Conservation (phyloP, 2,329 filamentous ascomycete species). For the Pseudogymnoascus sp. region DNA sequence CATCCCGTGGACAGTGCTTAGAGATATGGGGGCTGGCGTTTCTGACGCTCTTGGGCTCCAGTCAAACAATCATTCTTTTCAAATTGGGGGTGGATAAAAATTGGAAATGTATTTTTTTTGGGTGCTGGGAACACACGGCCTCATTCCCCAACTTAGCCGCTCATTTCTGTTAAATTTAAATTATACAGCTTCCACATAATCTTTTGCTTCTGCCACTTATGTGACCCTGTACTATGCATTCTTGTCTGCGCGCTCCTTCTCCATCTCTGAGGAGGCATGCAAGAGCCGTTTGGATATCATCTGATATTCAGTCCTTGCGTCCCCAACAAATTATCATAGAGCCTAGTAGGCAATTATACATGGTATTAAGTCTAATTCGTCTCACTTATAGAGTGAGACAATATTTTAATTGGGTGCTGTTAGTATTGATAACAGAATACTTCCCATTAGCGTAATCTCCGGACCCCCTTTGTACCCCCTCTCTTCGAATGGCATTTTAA, state of each 20-base stretch:
- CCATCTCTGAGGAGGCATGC: not conserved
- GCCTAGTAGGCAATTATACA: not conserved
- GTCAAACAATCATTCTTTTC: not conserved
- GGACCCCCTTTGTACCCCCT: not conserved
- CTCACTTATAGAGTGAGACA: not conserved
- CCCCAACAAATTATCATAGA: not conserved
- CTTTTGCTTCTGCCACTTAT: not conserved
- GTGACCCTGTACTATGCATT: not conserved
- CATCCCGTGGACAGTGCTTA: not conserved
- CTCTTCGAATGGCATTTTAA: not conserved
- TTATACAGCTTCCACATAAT: not conserved
- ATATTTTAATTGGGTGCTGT: not conserved
- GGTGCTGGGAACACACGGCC: not conserved
- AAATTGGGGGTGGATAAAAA: not conserved
- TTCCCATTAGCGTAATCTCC: not conserved
- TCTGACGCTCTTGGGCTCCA: not conserved
- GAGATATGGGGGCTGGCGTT: not conserved
- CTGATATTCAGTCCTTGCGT: not conserved
- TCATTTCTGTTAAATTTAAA: not conserved
- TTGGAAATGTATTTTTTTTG: not conserved
- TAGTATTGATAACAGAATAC: not conserved
- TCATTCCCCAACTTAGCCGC: not conserved
- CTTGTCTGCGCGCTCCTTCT: not conserved
- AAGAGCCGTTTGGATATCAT: not conserved
- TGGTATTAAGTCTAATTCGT: not conserved